Evolutionary conservation across 257 asterid species (phyloP).

Genomic region (Coffea canephora): DNA sequence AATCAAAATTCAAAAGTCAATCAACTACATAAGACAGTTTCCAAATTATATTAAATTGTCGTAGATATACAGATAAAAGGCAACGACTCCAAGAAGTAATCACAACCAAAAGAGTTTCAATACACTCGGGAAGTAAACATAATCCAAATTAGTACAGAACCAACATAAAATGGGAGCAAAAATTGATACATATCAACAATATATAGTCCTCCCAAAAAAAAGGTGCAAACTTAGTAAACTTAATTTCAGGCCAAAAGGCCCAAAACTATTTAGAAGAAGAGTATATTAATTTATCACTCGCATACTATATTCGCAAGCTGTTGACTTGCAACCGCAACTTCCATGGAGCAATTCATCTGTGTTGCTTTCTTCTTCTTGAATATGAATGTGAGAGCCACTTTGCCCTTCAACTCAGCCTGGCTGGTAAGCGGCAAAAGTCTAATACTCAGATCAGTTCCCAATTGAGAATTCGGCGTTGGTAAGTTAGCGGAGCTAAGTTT

Average conservation of each 20-base stretch:
- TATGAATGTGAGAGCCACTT: conserved; percentile 32
- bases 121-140: background rate
- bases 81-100: too few species aligned
- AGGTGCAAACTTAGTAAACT: background rate
- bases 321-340: background rate
- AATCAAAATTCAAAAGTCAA: background rate
- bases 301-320: conserved; percentile 4
- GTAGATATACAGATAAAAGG: background rate
- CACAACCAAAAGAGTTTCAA: conserved; percentile 20
- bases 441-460: conserved; percentile 20
- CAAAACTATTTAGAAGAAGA: background rate
- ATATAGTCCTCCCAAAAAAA: background rate
- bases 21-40: too few species aligned
- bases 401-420: conserved; percentile 37
- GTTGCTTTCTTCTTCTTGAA: conserved; percentile 39
- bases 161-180: background rate
- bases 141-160: too few species aligned
- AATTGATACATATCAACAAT: background rate
- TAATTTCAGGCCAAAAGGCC: background rate
- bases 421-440: conserved; percentile 28
- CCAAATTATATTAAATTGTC: background rate
- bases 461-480: background rate
- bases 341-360: conserved; percentile 37
- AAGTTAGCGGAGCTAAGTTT: conserved; percentile 18
- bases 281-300: background rate